A percentile compares a stretch with the other conserved stretches of the same genome.
phyloP scores from a whole-genome alignment of 1,284 basidiomycete genomes.

The Gomphus bonarii region DNA sequence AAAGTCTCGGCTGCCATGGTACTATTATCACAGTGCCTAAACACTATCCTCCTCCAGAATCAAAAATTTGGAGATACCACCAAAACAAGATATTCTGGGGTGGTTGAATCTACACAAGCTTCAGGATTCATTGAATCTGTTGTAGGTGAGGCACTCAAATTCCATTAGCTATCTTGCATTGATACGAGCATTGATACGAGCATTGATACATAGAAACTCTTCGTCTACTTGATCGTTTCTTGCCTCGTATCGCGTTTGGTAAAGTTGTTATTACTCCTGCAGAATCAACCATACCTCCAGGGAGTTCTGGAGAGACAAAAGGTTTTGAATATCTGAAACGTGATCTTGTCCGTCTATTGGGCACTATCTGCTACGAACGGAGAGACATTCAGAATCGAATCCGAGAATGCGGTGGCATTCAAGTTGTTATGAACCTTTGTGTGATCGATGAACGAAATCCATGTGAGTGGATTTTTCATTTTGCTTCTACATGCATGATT shows the following conservation, averaged over 20 bases:
- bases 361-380: constrained; percentile 56
- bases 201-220: constrained; percentile 38
- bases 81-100: not conserved
- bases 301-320: constrained; percentile 25
- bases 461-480: constrained; percentile 40
- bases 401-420: constrained; percentile 60
- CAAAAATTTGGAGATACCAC: constrained; percentile 24
- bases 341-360: constrained; percentile 73
- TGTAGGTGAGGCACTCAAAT: constrained; percentile 38
- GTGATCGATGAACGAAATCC: constrained; percentile 85
- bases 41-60: constrained; percentile 50
- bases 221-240: constrained; percentile 56
- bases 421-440: constrained; percentile 76
- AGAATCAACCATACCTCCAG: constrained; percentile 18
- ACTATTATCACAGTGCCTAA: constrained; percentile 66
- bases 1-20: constrained; percentile 74
- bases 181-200: not conserved
- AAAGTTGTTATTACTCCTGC: constrained; percentile 32
- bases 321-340: constrained; percentile 77
- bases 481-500: not conserved
- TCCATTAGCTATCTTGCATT: not conserved
- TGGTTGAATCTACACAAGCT: constrained; percentile 22
- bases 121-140: constrained; percentile 44
- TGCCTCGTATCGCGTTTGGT: constrained; percentile 72
- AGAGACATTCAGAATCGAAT: constrained; percentile 63